Percentiles rank a stretch among this genome's conserved stretches.
These are phyloP conservation scores for Linnemannia elongata DNA, from an alignment of 192 early-diverging fungal species.

Conservation along the genomic window DNA sequence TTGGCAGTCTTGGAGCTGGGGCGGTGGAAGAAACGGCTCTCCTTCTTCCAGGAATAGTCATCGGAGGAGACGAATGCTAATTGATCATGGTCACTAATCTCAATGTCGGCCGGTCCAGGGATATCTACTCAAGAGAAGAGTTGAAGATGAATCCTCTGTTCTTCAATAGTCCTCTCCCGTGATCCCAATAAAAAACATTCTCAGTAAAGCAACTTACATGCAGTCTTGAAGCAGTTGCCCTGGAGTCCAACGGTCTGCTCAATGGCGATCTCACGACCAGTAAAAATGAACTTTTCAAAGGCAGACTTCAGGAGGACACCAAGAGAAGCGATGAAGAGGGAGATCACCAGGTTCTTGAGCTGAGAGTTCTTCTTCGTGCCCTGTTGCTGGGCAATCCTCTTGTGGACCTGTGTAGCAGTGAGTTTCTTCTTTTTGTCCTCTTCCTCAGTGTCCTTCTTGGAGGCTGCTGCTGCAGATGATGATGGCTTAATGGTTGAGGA, in stretches of 20 bases:
- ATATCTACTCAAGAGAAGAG: conserved; percentile 12
- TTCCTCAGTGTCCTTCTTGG: conserved; percentile 28
- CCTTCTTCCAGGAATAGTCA: conserved; percentile 44
- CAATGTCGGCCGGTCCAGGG: conserved; percentile 47
- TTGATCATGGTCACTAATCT: conserved; percentile 39
- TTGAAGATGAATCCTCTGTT: neutral
- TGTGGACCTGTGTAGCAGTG: neutral
- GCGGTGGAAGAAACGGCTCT: conserved; percentile 46
- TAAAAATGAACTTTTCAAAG: conserved; percentile 28
- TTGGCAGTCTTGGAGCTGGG: conserved; percentile 39
- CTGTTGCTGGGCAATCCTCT: neutral
- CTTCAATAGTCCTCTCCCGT: neutral
- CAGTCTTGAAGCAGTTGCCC: conserved; percentile 49
- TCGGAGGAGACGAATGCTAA: conserved; percentile 52
- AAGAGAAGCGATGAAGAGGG: conserved; percentile 31
- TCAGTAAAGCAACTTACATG: conserved; percentile 36
- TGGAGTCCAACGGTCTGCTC: conserved; percentile 34
- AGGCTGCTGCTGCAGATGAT: neutral
- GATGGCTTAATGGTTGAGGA: neutral
- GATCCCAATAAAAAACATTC: neutral
- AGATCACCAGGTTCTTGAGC: conserved; percentile 21
- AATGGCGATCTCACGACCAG: conserved; percentile 35
- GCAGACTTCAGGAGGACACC: conserved; percentile 42
- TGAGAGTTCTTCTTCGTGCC: conserved; percentile 15
- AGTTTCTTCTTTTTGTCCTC: conserved; percentile 21